Conservation (phyloP, 2,329 filamentous ascomycete genomes). For the Elsinoe ampelina region DNA sequence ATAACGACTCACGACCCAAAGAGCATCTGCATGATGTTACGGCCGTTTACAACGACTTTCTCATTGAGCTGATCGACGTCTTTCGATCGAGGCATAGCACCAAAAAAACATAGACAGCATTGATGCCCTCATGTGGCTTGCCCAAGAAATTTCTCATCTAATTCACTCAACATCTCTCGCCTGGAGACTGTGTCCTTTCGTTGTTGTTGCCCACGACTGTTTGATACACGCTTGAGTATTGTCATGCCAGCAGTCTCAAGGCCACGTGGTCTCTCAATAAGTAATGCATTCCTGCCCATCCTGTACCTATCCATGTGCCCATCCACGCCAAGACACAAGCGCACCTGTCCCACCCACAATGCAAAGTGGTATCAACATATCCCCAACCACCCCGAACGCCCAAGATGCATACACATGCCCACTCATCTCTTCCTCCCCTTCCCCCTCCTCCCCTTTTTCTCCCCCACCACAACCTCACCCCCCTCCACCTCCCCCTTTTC, state of each 20-base stretch:
- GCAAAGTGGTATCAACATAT: background rate
- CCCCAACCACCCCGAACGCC: background rate
- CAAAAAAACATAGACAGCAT: slow-evolving; percentile 8
- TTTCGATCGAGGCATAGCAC: background rate
- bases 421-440: slow-evolving; percentile 35
- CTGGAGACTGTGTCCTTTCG: background rate
- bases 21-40: slow-evolving; percentile 10
- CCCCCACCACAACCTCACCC: slow-evolving; percentile 66
- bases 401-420: background rate
- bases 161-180: background rate
- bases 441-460: slow-evolving; percentile 41
- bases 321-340: background rate
- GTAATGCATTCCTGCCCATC: background rate
- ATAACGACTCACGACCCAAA: slow-evolving; percentile 1
- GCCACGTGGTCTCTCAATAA: background rate
- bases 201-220: background rate
- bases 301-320: background rate
- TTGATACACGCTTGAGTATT: background rate
- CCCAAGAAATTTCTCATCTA: background rate
- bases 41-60: background rate
- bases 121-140: slow-evolving; percentile 8
- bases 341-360: background rate
- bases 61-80: background rate
- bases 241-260: background rate
- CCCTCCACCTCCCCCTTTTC: slow-evolving; percentile 51